phyloP scores from a whole-genome alignment of 2,329 filamentous ascomycete genomes.

The Colletotrichum navitas region DNA sequence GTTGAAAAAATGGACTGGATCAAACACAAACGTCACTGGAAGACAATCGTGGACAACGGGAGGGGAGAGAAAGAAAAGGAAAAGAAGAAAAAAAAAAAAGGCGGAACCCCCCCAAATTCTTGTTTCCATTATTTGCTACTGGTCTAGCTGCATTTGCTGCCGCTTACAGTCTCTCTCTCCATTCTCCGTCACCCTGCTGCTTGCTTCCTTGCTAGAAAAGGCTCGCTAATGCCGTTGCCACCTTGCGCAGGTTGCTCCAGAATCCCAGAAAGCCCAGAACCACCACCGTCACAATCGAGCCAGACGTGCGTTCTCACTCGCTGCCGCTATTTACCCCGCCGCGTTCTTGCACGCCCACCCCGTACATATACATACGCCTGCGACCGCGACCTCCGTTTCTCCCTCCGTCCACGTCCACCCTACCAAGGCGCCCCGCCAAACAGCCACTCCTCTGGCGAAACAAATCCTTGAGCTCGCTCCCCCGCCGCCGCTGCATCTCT shows the following conservation, averaged over 20 bases:
- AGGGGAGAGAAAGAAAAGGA: neutral
- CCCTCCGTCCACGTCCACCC: constrained; percentile 7
- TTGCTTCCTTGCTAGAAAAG: constrained; percentile 28
- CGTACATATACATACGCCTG: constrained; percentile 9
- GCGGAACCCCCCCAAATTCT: neutral
- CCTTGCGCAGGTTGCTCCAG: constrained; percentile 30
- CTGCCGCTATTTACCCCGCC: constrained; percentile 37
- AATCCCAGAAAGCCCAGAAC: constrained; percentile 35
- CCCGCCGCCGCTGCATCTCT: constrained; percentile 35
- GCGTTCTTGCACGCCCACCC: constrained; percentile 23
- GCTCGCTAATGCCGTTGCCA: constrained; percentile 39
- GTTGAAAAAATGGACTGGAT: neutral
- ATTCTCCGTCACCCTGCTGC: neutral
- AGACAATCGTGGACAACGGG: neutral
- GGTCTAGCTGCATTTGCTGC: constrained; percentile 5
- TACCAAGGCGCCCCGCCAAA: constrained; percentile 32
- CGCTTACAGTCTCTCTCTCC: neutral
- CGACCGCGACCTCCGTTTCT: constrained; percentile 17
- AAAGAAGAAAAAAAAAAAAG: neutral
- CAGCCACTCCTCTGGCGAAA: constrained; percentile 36
- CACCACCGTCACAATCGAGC: constrained; percentile 1
- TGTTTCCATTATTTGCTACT: constrained; percentile 12
- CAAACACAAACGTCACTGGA: constrained; percentile 6
- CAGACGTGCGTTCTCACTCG: constrained; percentile 30
- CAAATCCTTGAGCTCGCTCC: constrained; percentile 40